These are phyloP conservation scores for Bromus sterilis DNA, from an alignment of 176 grass and related monocot genomes.

Conservation along the genomic window DNA sequence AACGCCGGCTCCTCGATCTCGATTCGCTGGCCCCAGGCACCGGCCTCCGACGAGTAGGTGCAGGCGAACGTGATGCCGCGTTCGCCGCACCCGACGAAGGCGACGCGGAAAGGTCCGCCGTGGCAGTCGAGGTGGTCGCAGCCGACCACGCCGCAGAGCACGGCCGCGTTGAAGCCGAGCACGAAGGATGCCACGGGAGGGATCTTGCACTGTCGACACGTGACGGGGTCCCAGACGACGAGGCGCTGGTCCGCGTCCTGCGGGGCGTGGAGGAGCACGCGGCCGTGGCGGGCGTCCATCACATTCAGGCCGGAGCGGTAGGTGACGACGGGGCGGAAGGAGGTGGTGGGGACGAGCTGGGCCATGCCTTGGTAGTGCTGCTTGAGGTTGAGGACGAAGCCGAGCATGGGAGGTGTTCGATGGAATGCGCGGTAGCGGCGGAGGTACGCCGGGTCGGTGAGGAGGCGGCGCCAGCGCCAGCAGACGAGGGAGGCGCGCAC, in stretches of 20 bases:
- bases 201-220: neutral
- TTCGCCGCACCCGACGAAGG: neutral
- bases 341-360: neutral
- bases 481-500: neutral
- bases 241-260: neutral
- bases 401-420: conserved; percentile 3
- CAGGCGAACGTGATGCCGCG: neutral
- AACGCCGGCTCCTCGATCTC: neutral
- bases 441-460: neutral
- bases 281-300: conserved; percentile 25
- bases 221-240: conserved; percentile 11
- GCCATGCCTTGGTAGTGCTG: neutral
- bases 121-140: conserved; percentile 28
- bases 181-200: neutral
- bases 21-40: neutral
- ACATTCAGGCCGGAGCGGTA: neutral
- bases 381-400: conserved; percentile 3
- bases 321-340: conserved; percentile 1
- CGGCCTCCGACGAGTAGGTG: conserved; percentile 16
- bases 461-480: neutral
- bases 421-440: conserved; percentile 2
- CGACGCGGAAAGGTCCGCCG: conserved; percentile 12
- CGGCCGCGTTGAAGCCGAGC: neutral
- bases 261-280: neutral
- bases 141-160: conserved; percentile 18